Base-by-base conservation (phyloP, 352 stramenopile species). In the Globisporangium orthogonon region DNA sequence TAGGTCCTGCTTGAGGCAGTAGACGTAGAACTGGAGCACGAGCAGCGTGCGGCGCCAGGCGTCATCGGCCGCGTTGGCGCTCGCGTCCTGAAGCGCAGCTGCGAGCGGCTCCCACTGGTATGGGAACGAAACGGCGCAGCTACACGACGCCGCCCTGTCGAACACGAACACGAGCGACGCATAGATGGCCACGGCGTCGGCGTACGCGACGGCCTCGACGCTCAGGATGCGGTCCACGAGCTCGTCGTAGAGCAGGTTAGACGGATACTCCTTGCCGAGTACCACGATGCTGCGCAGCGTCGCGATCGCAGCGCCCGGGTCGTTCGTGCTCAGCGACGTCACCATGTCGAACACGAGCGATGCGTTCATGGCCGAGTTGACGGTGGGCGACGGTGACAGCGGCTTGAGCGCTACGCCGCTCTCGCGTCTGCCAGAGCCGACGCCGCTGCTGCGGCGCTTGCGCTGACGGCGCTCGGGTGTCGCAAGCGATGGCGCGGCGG, bases 301-400 rank as follows among this genome's bases (percentile, higher is more conserved):
- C 40, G 79, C 76, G 56, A 90, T 89, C 13, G 79, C 84, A 0
- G 87, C 78, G 11, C 79, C 81, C 0, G 84, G 84, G 64, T 94
- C 82, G 56, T 89, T 94, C 4, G 84, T 94, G 62, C 80, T 90
- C 49, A 94, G 63, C 45, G 81, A 86, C 58, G 78, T 89, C 52
- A 89, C 81, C 76, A 91, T 91, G 50, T 91, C 81, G 37, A 88
- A 91, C 53, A 86, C 80, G 37, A 91, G 73, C 29, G 80, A 91
- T 46, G 78, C 78, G 66, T 89, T 91, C 80, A 91, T 91, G 29
- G 78, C 86, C 52, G 80, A 87, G 56, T 85, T 71, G 3, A 86
- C 47, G 11, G 63, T 63, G 1, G 69, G 71, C 17, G 80, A 87
- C 45, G 80, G 80, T 45, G 80, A 88, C 30, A 86, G 67, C 29